Conservation (phyloP, 1,284 basidiomycete genomes). For the Taiwanofungus camphoratus region DNA sequence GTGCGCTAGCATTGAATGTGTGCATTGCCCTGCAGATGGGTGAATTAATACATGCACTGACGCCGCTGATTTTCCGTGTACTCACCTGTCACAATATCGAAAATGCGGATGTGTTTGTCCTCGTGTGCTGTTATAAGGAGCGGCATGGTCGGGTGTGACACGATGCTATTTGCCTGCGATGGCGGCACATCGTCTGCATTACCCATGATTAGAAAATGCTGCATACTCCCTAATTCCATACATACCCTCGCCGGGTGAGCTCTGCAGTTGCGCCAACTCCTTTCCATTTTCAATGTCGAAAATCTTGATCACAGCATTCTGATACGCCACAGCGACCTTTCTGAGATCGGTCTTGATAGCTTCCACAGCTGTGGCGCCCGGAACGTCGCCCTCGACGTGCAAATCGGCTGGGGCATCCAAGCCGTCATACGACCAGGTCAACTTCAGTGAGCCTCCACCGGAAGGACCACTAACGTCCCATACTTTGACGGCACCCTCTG, state of each 20-base stretch:
- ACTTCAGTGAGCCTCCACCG: slow-evolving; percentile 52
- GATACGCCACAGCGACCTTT: slow-evolving; percentile 87
- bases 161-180: slow-evolving; percentile 85
- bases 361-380: slow-evolving; percentile 79
- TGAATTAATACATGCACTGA: slow-evolving; percentile 8
- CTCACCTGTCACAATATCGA: slow-evolving; percentile 78
- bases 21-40: slow-evolving; percentile 61
- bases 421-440: slow-evolving; percentile 79
- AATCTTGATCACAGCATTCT: slow-evolving; percentile 85
- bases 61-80: slow-evolving; percentile 4
- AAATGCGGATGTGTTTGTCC: slow-evolving; percentile 89
- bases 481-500: slow-evolving; percentile 89
- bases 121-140: slow-evolving; percentile 89
- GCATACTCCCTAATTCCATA: slow-evolving; percentile 11
- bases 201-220: neutral
- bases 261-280: slow-evolving; percentile 65
- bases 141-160: slow-evolving; percentile 88
- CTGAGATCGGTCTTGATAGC: slow-evolving; percentile 74
- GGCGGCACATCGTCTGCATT: slow-evolving; percentile 57
- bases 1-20: slow-evolving; percentile 87
- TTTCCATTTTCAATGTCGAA: slow-evolving; percentile 86
- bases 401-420: slow-evolving; percentile 41
- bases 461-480: slow-evolving; percentile 78
- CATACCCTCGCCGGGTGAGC: slow-evolving; percentile 68
- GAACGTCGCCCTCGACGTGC: slow-evolving; percentile 44